These are phyloP conservation scores for Lodderomyces beijingensis DNA, from an alignment of 1,139 yeast genomes.

Conservation along the genomic window DNA sequence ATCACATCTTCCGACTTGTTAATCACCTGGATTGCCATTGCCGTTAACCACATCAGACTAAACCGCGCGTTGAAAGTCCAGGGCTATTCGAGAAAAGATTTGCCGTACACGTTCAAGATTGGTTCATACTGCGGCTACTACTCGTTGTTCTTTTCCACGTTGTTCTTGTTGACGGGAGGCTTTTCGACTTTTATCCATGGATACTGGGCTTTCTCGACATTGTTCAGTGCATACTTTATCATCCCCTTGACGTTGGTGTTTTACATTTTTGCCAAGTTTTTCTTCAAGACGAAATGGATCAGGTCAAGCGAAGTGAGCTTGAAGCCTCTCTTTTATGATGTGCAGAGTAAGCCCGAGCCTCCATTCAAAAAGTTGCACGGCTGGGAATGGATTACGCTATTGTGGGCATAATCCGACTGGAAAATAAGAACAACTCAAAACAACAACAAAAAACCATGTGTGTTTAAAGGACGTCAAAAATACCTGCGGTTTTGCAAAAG, in stretches of 20 bases:
- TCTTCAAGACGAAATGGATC: conserved; percentile 21
- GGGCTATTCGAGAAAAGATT: conserved; percentile 29
- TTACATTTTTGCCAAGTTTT: conserved; percentile 25
- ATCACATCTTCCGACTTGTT: conserved; percentile 22
- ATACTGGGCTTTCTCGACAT: conserved; percentile 26
- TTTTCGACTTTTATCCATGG: conserved; percentile 35
- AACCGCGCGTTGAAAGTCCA: conserved; percentile 34
- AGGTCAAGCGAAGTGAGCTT: conserved; percentile 31
- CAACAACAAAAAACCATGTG: no score
- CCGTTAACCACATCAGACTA: conserved; percentile 29
- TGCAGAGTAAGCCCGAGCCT: conserved; percentile 36
- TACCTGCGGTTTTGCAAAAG: no score
- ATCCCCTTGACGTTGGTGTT: conserved; percentile 28
- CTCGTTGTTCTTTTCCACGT: conserved; percentile 27
- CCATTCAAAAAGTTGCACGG: conserved; percentile 21
- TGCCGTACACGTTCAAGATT: conserved; percentile 28
- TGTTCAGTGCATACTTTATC: conserved; percentile 34
- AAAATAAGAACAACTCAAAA: no score
- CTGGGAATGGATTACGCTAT: conserved; percentile 20
- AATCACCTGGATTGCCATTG: conserved; percentile 25
- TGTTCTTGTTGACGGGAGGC: conserved; percentile 38
- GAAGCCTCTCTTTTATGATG: conserved; percentile 29
- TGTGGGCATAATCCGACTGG: conserved; percentile 25
- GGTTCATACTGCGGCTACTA: conserved; percentile 31
- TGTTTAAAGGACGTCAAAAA: no score